A percentile compares a stretch with the other conserved stretches of the same genome.
These are phyloP conservation scores for Wolfiporia cocos DNA, from an alignment of 1,284 basidiomycete species.

Conservation along the genomic window DNA sequence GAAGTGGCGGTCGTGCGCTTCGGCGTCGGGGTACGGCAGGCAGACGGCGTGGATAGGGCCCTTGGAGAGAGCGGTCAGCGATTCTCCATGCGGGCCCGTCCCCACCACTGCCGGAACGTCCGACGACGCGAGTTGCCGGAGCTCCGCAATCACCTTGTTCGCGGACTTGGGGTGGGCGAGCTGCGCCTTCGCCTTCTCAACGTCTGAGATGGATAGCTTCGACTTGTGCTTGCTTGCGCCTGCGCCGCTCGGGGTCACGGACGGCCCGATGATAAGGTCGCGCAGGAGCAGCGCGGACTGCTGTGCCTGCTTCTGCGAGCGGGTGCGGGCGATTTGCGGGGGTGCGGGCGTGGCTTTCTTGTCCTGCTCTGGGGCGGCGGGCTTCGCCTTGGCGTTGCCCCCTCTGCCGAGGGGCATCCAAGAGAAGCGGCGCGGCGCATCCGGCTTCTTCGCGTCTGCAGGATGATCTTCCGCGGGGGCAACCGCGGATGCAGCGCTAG, in stretches of 20 bases:
- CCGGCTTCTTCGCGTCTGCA: neutral
- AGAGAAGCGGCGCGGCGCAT: conserved; percentile 20
- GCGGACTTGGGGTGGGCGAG: conserved; percentile 61
- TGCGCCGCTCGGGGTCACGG: no score
- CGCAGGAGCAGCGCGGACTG: conserved; percentile 58
- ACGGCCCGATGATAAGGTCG: conserved; percentile 59
- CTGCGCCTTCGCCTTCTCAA: conserved; percentile 66
- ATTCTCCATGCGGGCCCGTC: conserved; percentile 15
- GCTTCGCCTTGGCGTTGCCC: conserved; percentile 27
- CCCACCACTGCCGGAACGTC: conserved; percentile 17
- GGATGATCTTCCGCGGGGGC: neutral
- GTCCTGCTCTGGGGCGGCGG: conserved; percentile 32
- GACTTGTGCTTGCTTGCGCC: conserved; percentile 30
- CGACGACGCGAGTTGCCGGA: conserved; percentile 40
- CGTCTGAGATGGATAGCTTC: conserved; percentile 37
- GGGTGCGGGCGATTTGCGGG: conserved; percentile 19
- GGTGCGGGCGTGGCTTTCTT: conserved; percentile 32
- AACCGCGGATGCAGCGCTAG: neutral
- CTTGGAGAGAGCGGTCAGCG: conserved; percentile 15
- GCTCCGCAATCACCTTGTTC: conserved; percentile 61
- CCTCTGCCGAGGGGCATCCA: conserved; percentile 18
- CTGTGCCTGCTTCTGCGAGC: conserved; percentile 54
- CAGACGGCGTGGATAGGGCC: conserved; percentile 74
- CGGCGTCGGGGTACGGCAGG: conserved; percentile 52
- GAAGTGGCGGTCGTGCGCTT: conserved; percentile 53